Evolutionary conservation across 495 filamentous ascomycete genomes (phyloP).

Genomic region (Aspergillus incahuasiensis): DNA sequence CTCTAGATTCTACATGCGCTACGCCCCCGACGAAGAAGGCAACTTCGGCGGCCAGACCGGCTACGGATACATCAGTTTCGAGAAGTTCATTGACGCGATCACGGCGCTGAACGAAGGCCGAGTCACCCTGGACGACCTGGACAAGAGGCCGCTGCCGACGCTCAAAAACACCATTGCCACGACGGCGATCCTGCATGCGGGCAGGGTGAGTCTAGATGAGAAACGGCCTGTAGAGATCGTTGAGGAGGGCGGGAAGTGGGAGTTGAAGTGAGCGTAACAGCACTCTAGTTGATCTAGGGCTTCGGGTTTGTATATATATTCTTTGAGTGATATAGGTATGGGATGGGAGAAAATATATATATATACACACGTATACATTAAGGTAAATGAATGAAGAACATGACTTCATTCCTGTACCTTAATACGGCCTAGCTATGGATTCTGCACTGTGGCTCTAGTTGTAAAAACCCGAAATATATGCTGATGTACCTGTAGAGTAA

Average conservation of each 20-base stretch:
- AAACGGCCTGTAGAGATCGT: slow-evolving; percentile 69
- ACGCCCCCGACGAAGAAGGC: slow-evolving; percentile 90
- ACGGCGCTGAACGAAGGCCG: slow-evolving; percentile 68
- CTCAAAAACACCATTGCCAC: slow-evolving; percentile 85
- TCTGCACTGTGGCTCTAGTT: no score
- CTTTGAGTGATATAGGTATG: not conserved
- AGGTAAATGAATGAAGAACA: no score
- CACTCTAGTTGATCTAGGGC: not conserved
- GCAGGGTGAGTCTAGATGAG: slow-evolving; percentile 76
- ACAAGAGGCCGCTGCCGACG: slow-evolving; percentile 76
- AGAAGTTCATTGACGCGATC: slow-evolving; percentile 92
- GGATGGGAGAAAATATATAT: not conserved
- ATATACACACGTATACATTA: no score
- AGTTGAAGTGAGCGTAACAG: slow-evolving; percentile 46
- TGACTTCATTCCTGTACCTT: no score
- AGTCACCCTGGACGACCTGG: slow-evolving; percentile 67
- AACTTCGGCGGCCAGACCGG: slow-evolving; percentile 89
- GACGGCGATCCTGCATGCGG: slow-evolving; percentile 85
- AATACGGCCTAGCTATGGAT: no score
- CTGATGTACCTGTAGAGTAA: not conserved
- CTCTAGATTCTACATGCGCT: slow-evolving; percentile 88
- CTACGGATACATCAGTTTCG: slow-evolving; percentile 90
- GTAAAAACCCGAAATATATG: no score
- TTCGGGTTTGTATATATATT: not conserved
- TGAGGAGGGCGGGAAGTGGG: slow-evolving; percentile 59